Percentiles rank a stretch among this genome's conserved stretches.
phyloP scores from a whole-genome alignment of 1,284 basidiomycete genomes.

The Cystobasidiaceae sp. region DNA sequence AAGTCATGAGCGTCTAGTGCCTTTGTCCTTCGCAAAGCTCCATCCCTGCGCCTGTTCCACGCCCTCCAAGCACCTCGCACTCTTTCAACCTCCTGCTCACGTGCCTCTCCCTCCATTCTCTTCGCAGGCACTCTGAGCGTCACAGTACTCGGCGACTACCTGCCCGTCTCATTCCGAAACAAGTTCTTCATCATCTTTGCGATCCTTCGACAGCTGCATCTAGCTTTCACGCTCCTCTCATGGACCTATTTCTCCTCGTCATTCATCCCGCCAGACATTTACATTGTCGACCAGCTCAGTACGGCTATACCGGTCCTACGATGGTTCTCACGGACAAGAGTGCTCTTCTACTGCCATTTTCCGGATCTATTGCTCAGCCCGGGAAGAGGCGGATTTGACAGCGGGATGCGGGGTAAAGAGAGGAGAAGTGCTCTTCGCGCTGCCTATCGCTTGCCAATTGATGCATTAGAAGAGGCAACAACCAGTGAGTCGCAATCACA shows the following conservation, averaged over 20 bases:
- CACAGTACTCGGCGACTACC: constrained; percentile 66
- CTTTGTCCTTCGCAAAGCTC: not conserved
- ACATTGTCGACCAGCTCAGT: constrained; percentile 90
- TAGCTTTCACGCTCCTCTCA: constrained; percentile 60
- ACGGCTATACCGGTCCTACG: constrained; percentile 82
- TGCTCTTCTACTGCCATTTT: constrained; percentile 97
- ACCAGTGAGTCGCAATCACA: constrained; percentile 80
- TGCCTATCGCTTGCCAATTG: constrained; percentile 81
- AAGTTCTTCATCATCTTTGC: constrained; percentile 84
- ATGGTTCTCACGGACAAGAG: constrained; percentile 61
- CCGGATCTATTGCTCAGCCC: constrained; percentile 77
- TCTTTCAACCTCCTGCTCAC: no score
- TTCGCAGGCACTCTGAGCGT: constrained; percentile 71
- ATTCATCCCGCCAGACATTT: constrained; percentile 60
- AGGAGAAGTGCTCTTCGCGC: constrained; percentile 56
- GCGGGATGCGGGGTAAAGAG: not conserved
- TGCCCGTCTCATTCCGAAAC: constrained; percentile 70
- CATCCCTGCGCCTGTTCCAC: no score
- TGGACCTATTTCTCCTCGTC: constrained; percentile 35
- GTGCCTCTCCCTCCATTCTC: not conserved
- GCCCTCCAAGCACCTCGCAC: no score
- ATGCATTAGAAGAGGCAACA: constrained; percentile 81
- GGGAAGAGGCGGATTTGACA: constrained; percentile 17
- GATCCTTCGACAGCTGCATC: constrained; percentile 78
- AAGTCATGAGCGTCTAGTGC: no score